These are phyloP conservation scores for Rhytidiadelphus loreus DNA, from an alignment of 225 moss, liverwort and hornwort species.

Conservation along the genomic window DNA sequence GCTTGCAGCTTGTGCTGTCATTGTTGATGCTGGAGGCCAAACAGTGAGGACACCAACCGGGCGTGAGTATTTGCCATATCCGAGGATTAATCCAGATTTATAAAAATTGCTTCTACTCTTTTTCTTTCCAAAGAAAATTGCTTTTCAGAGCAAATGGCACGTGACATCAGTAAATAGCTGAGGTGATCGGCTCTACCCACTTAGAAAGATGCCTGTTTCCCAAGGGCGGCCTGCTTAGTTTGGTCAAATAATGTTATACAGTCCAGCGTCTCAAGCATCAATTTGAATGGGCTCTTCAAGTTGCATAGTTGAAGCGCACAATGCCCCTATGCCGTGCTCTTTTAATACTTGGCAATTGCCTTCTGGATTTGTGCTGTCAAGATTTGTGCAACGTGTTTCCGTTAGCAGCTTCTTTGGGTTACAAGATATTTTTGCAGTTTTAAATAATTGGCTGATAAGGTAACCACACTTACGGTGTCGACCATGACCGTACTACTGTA, in stretches of 20 bases:
- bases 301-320: background rate
- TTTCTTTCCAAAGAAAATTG: background rate
- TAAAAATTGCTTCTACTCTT: background rate
- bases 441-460: background rate
- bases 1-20: constrained; percentile 71
- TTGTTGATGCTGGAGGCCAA: constrained; percentile 88
- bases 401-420: background rate
- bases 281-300: background rate
- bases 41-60: constrained; percentile 58
- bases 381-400: background rate
- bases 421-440: background rate
- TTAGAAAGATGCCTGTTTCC: background rate
- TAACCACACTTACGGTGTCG: too few relatives aligned
- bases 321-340: background rate
- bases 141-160: constrained; percentile 18
- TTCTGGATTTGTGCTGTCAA: background rate
- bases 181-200: background rate
- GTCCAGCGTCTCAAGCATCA: background rate
- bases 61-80: constrained; percentile 85
- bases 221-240: background rate
- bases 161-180: constrained; percentile 24
- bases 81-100: constrained; percentile 48
- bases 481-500: background rate
- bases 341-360: background rate
- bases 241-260: background rate